Percentiles rank a stretch among this genome's conserved stretches.
Conservation (phyloP, 805 yeast species). For the Kuraishia hungarica region DNA sequence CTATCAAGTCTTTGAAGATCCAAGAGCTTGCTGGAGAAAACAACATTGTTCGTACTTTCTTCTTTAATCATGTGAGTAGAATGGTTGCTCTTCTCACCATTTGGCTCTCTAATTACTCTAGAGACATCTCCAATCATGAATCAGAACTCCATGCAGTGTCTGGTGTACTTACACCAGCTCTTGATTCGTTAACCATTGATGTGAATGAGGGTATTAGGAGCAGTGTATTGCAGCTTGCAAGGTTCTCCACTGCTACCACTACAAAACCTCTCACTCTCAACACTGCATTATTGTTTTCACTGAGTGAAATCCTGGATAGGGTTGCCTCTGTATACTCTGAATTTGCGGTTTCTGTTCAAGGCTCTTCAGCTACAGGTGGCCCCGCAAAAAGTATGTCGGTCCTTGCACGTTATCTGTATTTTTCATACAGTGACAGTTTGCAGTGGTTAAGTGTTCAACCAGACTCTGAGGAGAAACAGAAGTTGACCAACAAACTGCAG, state of each 20-base stretch:
- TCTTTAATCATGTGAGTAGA: conserved; percentile 6
- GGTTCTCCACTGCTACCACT: background rate
- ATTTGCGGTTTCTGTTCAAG: background rate
- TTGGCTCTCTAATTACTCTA: background rate
- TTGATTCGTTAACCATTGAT: background rate
- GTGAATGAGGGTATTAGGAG: background rate
- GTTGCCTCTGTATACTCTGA: background rate
- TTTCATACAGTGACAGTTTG: background rate
- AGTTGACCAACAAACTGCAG: background rate
- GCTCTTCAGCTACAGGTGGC: background rate
- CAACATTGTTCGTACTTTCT: conserved; percentile 4
- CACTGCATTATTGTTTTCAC: background rate
- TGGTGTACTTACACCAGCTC: background rate
- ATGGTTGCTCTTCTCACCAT: background rate
- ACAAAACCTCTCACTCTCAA: background rate
- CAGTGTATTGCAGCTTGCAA: background rate
- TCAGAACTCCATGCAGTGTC: background rate
- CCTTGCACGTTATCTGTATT: background rate
- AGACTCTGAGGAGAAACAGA: background rate
- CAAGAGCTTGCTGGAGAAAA: background rate
- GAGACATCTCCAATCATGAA: background rate
- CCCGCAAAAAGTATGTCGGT: background rate
- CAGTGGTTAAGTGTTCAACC: background rate
- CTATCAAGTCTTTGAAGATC: background rate
- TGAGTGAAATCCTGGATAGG: background rate